A percentile compares a stretch with the other conserved stretches of the same genome.
These are phyloP conservation scores for Cryptosporidium muris DNA, from an alignment of 169 alveolate species.

Conservation along the genomic window DNA sequence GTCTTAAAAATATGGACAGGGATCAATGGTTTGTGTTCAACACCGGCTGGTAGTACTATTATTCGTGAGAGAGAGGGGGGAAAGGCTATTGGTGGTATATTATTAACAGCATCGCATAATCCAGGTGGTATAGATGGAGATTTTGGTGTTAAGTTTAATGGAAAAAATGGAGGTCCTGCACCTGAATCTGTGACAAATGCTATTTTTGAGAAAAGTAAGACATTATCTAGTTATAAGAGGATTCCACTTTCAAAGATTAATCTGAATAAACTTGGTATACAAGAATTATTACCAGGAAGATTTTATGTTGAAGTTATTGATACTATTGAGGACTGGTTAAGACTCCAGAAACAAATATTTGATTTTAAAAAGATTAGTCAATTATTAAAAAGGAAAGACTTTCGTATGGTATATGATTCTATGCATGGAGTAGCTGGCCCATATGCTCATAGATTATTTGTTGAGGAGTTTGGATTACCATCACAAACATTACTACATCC, in stretches of 20 bases:
- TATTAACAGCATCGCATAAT: constrained; percentile 94
- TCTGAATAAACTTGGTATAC: constrained; percentile 60
- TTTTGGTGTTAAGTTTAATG: constrained; percentile 93
- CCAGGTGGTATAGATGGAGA: constrained; percentile 95
- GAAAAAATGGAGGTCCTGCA: constrained; percentile 93
- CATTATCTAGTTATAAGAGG: constrained; percentile 73
- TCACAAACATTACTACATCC: constrained; percentile 71
- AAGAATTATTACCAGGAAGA: constrained; percentile 67
- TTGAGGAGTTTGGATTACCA: constrained; percentile 83
- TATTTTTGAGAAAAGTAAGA: constrained; percentile 79
- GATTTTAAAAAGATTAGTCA: constrained; percentile 85
- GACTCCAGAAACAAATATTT: constrained; percentile 84
- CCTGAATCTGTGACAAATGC: constrained; percentile 84
- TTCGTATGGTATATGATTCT: constrained; percentile 88
- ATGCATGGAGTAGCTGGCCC: constrained; percentile 94
- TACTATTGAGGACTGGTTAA: constrained; percentile 85
- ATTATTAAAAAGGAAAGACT: constrained; percentile 83
- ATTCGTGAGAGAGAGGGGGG: constrained; percentile 87
- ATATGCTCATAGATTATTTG: constrained; percentile 86
- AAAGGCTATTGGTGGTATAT: constrained; percentile 89
- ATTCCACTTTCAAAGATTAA: constrained; percentile 71
- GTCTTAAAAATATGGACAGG: constrained; percentile 84
- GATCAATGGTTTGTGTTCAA: constrained; percentile 88
- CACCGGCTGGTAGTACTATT: constrained; percentile 92
- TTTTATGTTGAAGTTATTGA: constrained; percentile 85